phyloP scores from a whole-genome alignment of 1,284 basidiomycete genomes.

The Sparassis latifolia region DNA sequence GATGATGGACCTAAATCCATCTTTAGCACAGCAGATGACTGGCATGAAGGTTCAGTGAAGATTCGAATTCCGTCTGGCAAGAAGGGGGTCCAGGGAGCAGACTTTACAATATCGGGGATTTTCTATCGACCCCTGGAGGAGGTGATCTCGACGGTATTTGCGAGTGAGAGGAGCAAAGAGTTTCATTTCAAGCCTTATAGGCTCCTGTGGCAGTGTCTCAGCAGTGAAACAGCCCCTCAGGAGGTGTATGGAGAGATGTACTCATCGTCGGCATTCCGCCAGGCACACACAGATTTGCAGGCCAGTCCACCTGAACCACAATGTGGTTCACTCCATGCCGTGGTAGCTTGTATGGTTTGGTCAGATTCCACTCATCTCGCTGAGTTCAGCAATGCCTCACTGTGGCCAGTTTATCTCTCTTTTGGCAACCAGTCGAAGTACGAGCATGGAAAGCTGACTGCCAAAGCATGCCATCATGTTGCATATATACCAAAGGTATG shows the following conservation, averaged over 20 bases:
- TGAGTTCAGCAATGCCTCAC: background rate
- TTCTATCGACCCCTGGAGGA: no score
- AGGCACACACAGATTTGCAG: background rate
- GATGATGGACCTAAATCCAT: no score
- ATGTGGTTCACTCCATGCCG: background rate
- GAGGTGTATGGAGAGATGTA: background rate
- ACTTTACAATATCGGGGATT: no score
- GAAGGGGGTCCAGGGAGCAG: no score
- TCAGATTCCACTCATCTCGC: background rate
- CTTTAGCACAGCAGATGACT: no score
- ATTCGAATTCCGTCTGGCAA: no score
- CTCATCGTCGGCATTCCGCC: background rate
- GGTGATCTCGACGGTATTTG: no score
- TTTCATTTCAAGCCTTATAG: background rate
- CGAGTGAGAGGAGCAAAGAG: no score
- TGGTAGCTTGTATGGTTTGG: background rate
- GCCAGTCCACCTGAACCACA: background rate
- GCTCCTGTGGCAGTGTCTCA: background rate
- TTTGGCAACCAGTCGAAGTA: background rate
- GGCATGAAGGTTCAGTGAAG: no score
- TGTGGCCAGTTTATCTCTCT: background rate
- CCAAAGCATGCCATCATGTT: background rate
- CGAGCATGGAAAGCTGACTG: background rate
- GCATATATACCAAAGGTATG: background rate
- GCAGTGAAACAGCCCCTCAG: background rate